These are phyloP conservation scores for Rosellinia necatrix DNA, from an alignment of 2,329 filamentous ascomycete species.

Conservation along the genomic window DNA sequence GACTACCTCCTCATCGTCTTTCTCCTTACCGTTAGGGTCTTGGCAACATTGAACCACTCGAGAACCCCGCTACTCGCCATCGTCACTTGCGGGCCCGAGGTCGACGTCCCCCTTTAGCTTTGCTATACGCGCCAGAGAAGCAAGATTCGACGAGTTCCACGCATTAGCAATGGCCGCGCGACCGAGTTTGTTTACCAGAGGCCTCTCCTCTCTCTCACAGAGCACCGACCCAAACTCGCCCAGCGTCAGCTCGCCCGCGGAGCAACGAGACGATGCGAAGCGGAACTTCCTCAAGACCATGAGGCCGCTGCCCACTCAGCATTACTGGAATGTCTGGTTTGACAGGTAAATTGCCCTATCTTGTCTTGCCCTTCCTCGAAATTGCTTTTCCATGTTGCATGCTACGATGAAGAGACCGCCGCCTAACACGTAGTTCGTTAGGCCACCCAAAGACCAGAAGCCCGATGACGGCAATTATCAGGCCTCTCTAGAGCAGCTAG, in stretches of 20 bases:
- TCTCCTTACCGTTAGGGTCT: constrained; percentile 15
- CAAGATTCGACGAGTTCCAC: not conserved
- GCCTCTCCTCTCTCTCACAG: constrained; percentile 65
- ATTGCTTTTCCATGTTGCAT: not conserved
- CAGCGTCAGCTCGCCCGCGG: constrained; percentile 69
- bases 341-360: constrained; percentile 52
- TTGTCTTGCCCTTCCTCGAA: not conserved
- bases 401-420: not conserved
- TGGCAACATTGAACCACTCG: constrained; percentile 27
- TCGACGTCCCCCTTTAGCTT: constrained; percentile 8
- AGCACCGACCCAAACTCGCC: constrained; percentile 63
- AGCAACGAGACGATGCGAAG: constrained; percentile 78
- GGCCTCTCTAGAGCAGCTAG: constrained; percentile 64
- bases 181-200: constrained; percentile 64
- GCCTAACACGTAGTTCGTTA: constrained; percentile 27
- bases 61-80: constrained; percentile 24
- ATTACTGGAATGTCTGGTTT: constrained; percentile 78
- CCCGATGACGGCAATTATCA: constrained; percentile 53
- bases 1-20: constrained; percentile 8
- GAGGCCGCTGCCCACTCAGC: constrained; percentile 75
- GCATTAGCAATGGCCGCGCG: constrained; percentile 56
- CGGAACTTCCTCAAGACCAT: constrained; percentile 79
- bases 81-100: constrained; percentile 2
- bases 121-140: constrained; percentile 12
- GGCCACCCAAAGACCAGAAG: constrained; percentile 52